Evolutionary conservation across 768 basidiomycete species (phyloP), one percentile per base, ranked within the genome.

Genomic region (Boletus edulis): DNA sequence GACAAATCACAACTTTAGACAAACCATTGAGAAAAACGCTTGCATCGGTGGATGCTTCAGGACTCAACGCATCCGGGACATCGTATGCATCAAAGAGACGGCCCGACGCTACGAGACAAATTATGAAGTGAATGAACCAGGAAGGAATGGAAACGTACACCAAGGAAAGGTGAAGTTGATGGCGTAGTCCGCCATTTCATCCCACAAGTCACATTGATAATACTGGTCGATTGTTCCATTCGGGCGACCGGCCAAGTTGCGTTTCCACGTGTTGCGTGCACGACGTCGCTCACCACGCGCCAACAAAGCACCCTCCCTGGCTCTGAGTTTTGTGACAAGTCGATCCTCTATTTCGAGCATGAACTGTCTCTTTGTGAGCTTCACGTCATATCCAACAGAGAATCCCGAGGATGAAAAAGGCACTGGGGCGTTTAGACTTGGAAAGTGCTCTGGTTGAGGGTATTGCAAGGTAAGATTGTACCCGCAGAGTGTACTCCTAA

Each of bases 121-220:
- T 38, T 14, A 24, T n/a, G 20, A 27, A 35, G 12, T 20, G 20
- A 15, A 41, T 10, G 9, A 9, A 41, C 8, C 3, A 31, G 5
- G 5, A 24, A 24, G 2, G 15, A 18, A 52, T 12, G 29, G 22
- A 20, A 5, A 41, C 75, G 22, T 67, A 80, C 72, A 60, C 78
- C 78, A 79, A 0, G 87, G 87, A 63, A 76, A 81, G 1, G 86
- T 85, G 64, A 78, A 87, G 62, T 88, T 88, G 55, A 82, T 51
- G 9, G 85, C 84, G 62, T 88, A 88, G 64, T 88, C 85, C 22
- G 85, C 62, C 67, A 83, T 78, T 72, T 83, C 81, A 49, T 81
- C 76, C 49, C 81, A 76, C 8, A 87, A 61, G 47, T 81, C 73
- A 65, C 86, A 89, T 3, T 78, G 78, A 50, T 84, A 85, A 81